Base-by-base conservation (phyloP, 768 basidiomycete genomes). In the Suillus luteus region DNA sequence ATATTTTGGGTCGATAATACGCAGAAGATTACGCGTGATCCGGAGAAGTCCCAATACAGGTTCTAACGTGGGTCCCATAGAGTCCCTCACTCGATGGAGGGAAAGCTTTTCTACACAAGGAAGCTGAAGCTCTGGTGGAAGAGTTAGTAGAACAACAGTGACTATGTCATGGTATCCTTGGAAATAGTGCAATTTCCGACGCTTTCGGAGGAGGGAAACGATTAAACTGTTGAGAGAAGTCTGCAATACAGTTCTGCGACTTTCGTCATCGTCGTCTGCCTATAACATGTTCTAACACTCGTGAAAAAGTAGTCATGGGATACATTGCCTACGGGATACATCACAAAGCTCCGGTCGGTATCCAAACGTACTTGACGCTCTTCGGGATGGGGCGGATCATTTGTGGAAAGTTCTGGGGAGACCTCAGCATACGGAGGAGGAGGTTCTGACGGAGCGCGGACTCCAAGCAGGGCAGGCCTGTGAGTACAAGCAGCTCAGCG, bases 131-230 rank as follows among this genome's bases (percentile, higher is more conserved):
- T 86, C 84, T 31, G 73, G 74, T 2, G 90, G 90, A 6, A 94
- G 77, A 0, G 91, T 93, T 38, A 95, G 80, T 68, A 87, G 88
- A 4, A 97, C 65, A 14, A 97, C 93, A 0, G 93, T 91, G 24
- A 93, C 81, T 49, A 98, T 93, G 71, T 97, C 95, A 71, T 97
- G 95, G 75, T 92, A 96, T 52, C 95, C 95, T 88, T 96, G 73
- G 68, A 96, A 96, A 75, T 97, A 98, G 71, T 83, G 85, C 59
- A 96, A 77, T 43, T 80, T 84, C 14, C 88, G 89, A 61, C 88
- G 83, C 71, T 82, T 86, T 37, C 93, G 84, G 70, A 97, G 90
- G 15, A 95, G 69, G 9, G 85, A 79, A 4, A 93, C 86, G 61
- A 97, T 83, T 38, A 96, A 84, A 31, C 81, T 78, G 72, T 94